Evolutionary conservation across 495 filamentous ascomycete genomes (phyloP), one percentile per base, ranked within the genome.

Genomic region (Aspergillus baeticus): DNA sequence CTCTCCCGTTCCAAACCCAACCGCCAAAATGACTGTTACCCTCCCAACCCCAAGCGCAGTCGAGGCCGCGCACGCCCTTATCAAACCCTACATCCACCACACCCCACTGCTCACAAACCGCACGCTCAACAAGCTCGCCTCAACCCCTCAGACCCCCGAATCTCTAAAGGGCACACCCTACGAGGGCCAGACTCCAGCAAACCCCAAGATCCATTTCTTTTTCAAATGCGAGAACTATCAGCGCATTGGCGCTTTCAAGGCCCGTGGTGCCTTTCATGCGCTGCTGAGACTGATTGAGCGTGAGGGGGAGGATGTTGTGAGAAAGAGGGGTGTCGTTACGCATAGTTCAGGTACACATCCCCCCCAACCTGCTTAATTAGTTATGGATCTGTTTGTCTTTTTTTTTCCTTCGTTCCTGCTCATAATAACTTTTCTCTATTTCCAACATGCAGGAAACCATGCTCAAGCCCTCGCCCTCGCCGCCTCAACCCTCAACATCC

Each of bases 141-240:
- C 90, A 5, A 86, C 84, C 23, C 84, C 88, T 5, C 86, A 87
- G 60, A 62, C 75, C 3, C 55, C 73, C 2, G 74, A 78, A 5
- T 72, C 78, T 1, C 72, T 88, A 0, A 56, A 63, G n/a, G 81
- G 77, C 17, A 87, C 85, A 2, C 68, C 69, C 58, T 87, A 77
- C 69, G 82, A 82, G 60, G 82, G 80, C 38, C 78, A 77, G 39
- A 58, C 63, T 10, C 82, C 88, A 1, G 84, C 85, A 10, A 70
- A 63, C 10, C 90, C 91, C 0, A 81, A 73, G 23, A 78, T 96
- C 34, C 80, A 82, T 6, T 80, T 98, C 58, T 92, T 88, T 72
- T 96, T 98, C 81, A 98, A 98, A 75, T 96, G 91, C 73, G 93
- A 98, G 77, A 96, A 97, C 73, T 80, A 86, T 34, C 93, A 97